Percentiles rank a stretch among this genome's conserved stretches.
These are phyloP conservation scores for Mucor lusitanicus DNA, from an alignment of 371 early-diverging fungal genomes.

Conservation along the genomic window DNA sequence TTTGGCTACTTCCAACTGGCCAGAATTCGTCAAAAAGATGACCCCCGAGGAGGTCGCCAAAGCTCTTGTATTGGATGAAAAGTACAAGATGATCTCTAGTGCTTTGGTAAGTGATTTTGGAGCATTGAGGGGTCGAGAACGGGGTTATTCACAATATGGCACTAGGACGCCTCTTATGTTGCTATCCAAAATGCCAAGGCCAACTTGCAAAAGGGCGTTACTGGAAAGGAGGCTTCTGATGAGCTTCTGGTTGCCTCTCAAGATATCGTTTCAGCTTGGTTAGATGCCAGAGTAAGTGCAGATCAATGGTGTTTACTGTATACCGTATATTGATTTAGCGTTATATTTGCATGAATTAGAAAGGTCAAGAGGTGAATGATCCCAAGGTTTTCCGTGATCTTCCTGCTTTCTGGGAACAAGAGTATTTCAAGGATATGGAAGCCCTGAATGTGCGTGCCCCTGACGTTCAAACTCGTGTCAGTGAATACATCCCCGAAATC, in stretches of 20 bases:
- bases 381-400: conserved; percentile 88
- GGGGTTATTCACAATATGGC: not conserved
- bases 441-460: conserved; percentile 90
- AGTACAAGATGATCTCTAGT: conserved; percentile 76
- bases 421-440: conserved; percentile 97
- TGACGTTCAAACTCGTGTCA: conserved; percentile 96
- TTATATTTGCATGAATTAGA: conserved; percentile 18
- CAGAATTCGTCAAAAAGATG: conserved; percentile 55
- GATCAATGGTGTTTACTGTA: not conserved
- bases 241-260: conserved; percentile 50
- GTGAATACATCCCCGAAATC: conserved; percentile 98
- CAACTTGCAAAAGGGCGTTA: conserved; percentile 44
- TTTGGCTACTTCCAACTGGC: conserved; percentile 50
- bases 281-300: conserved; percentile 57
- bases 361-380: conserved; percentile 77
- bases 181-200: conserved; percentile 56
- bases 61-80: conserved; percentile 60
- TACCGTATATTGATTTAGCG: not conserved
- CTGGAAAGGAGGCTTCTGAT: conserved; percentile 46
- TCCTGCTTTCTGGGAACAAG: conserved; percentile 95
- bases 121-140: not conserved
- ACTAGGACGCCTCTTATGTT: conserved; percentile 45
- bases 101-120: conserved; percentile 47
- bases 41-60: conserved; percentile 54
- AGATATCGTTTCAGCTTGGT: conserved; percentile 57